Evolutionary conservation across 345 rosid species (phyloP), one percentile per base, ranked within the genome.

Genomic region (Pelargonium nanum): DNA sequence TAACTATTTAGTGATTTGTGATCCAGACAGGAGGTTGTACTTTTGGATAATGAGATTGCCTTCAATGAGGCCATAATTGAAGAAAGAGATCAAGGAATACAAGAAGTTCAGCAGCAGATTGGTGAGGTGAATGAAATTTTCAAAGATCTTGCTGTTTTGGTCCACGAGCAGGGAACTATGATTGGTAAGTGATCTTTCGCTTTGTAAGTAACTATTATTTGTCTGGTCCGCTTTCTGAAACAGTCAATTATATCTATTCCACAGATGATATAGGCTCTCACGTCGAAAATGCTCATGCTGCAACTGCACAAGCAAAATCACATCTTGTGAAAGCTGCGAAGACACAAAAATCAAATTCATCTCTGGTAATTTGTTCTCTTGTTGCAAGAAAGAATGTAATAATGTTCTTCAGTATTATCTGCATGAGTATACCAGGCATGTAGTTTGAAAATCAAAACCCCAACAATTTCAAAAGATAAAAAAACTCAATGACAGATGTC

Each of bases 91-190:
- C 96, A 85, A 30, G 96, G 97, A 67, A 88, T 90, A 64, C 87
- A 90, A 61, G 97, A 88, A 69, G 85, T 94, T 62, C 96, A 88
- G 75, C 88, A 84, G 70, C 96, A 90, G 73, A 90, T 94, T 69
- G 96, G 97, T 12, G 96, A 94, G 80, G 99, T 90, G 68, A 85
- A 94, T 23, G 93, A 88, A 70, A 85, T 90, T 19, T 88, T 94
- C 55, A 94, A 90, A 72, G 97, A 94, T 78, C 89, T 94, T 15
- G 97, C 95, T 15, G 89, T 90, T 34, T 76, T 88, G 59, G 96
- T 94, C 64, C 95, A 90, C n/a, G 93, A 90, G 64, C 96, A 94
- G 70, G 99, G 95, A 66, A 53, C 85, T 17, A 77, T 90, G 84
- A 86, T 90, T 22, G 96, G 96, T 88, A 73, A 61, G 63, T 68